Evolutionary conservation across 163 green algal species (phyloP), one percentile per base, ranked within the genome.

Genomic region (Scenedesmus sp.): DNA sequence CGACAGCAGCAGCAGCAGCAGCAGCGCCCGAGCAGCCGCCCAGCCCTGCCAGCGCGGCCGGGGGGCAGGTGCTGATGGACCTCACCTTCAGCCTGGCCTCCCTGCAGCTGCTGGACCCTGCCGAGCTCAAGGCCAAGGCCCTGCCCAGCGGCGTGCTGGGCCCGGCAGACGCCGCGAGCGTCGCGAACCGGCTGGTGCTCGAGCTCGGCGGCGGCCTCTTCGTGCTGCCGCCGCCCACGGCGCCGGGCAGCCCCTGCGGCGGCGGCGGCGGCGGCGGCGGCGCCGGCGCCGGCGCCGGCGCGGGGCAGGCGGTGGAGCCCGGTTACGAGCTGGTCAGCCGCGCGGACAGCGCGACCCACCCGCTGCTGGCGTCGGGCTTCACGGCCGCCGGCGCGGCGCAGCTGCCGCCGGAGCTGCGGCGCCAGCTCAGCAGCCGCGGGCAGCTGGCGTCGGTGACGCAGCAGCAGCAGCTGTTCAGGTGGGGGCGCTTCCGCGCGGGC

Each of bases 401-500:
- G 22, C 22, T 80, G n/a, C 18, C 72, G 48, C 13, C 72, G 10
- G 29, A 80, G 45, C 45, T 80, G 45, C 10, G 10, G 18, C 22
- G 39, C 36, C 39, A 60, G 31, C 31, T 63, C 53, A 24, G n/a
- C 26, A 15, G 53, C 53, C 20, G 13, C 22, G 4, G 51, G 4
- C 47, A 54, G 44, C 11, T 63, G 22, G 9, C 73, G n/a, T 65
- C 62, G 34, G 60, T 66, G 2, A 45, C 7, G 1, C 63, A 65
- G 73, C 73, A 81, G 60, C 73, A 81, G 60, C 73, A 81, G 60
- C 34, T 81, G 73, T 81, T 74, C 60, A 73, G 73, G 73, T 81
- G 60, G 10, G 71, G 20, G 39, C 11, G n/a, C 0, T 58, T 1
- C 2, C 33, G 10, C 22, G n/a, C 39, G 28, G 26, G 28, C 56